A percentile compares a stretch with the other conserved stretches of the same genome.
phyloP scores from a whole-genome alignment of 257 asterid species.

The Salvia miltiorrhiza region DNA sequence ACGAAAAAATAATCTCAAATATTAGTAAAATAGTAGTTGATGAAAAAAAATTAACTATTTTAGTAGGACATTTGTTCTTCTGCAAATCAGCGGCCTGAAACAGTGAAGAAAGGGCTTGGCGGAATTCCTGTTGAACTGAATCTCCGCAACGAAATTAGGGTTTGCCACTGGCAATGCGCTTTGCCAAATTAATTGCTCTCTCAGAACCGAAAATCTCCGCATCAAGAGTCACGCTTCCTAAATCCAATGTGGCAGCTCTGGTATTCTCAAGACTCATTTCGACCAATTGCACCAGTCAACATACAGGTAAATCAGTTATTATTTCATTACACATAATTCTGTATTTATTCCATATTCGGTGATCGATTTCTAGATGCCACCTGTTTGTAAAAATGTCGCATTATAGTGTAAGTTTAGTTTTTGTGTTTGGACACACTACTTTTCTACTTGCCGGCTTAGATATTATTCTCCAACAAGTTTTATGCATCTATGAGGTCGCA shows the following conservation, averaged over 20 bases:
- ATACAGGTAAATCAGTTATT: constrained; percentile 29
- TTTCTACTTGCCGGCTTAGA: neutral
- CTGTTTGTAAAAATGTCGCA: constrained; percentile 55
- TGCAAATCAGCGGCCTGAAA: neutral
- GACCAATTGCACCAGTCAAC: constrained; percentile 24
- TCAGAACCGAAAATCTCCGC: constrained; percentile 19
- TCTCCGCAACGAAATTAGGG: constrained; percentile 2
- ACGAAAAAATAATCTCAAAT: no score
- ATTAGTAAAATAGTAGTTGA: no score
- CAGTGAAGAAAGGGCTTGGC: neutral
- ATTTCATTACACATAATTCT: constrained; percentile 21
- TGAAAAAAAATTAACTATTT: neutral
- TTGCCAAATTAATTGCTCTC: constrained; percentile 26
- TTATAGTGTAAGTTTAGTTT: neutral
- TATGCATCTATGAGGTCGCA: neutral
- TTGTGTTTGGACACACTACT: neutral
- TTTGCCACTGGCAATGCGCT: constrained; percentile 34
- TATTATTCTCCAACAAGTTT: neutral
- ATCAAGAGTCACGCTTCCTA: neutral
- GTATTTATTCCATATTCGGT: neutral
- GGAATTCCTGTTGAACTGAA: neutral
- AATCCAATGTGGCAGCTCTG: neutral
- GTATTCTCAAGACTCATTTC: constrained; percentile 18
- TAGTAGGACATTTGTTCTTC: neutral
- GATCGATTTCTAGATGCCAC: constrained; percentile 3